Evolutionary conservation across 306 rosid genomes (phyloP).

Genomic region (Hylodesmum podocarpum): DNA sequence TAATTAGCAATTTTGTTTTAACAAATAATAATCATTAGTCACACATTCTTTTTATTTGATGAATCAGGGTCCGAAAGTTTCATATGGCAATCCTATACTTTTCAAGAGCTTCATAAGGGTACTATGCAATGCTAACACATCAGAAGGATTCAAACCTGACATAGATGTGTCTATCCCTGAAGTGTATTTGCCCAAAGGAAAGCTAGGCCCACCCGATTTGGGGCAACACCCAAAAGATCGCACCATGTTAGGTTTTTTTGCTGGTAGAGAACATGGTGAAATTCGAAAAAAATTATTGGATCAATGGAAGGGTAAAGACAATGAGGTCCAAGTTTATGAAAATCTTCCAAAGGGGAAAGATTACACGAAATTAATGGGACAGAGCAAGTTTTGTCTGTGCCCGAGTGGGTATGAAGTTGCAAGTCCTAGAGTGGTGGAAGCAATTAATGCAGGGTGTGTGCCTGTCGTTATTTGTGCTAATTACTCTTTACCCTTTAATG

Average conservation of each 20-base stretch:
- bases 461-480: conserved; percentile 55
- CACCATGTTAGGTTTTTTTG: conserved; percentile 52
- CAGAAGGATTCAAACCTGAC: conserved; percentile 55
- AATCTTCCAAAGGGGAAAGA: conserved; percentile 38
- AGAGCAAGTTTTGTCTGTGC: conserved; percentile 68
- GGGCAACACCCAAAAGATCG: conserved; percentile 41
- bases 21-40: background rate
- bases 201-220: conserved; percentile 30
- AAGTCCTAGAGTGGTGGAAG: conserved; percentile 70
- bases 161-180: conserved; percentile 62
- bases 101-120: conserved; percentile 50
- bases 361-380: conserved; percentile 50
- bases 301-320: conserved; percentile 59
- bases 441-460: conserved; percentile 57
- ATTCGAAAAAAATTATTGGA: conserved; percentile 40
- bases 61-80: conserved; percentile 55
- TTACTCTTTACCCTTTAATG: conserved; percentile 60
- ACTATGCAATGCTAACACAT: conserved; percentile 63
- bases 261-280: conserved; percentile 55
- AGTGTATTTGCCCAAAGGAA: conserved; percentile 46
- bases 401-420: conserved; percentile 79
- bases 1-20: background rate
- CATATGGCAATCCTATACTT: conserved; percentile 43
- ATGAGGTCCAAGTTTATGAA: conserved; percentile 52
- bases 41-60: background rate